phyloP scores from a whole-genome alignment of 305 asterid genomes.

The Rubia peregrina region DNA sequence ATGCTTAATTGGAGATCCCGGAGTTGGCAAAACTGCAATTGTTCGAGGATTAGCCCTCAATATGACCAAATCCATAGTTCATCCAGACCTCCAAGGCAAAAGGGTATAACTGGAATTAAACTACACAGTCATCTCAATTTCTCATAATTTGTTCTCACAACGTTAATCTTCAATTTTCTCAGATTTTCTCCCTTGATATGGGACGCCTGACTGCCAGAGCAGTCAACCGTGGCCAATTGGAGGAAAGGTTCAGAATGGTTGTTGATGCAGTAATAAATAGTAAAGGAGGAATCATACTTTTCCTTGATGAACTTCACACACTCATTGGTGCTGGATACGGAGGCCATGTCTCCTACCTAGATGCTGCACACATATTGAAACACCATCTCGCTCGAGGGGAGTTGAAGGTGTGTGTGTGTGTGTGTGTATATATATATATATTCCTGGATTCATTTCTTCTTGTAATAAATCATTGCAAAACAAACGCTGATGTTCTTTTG shows the following conservation, averaged over 20 bases:
- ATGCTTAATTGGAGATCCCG: conserved; percentile 35
- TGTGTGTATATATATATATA: not conserved
- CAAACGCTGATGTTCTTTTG: not conserved
- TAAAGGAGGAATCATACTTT: conserved; percentile 24
- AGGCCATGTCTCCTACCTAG: conserved; percentile 12
- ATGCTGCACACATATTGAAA: conserved; percentile 33
- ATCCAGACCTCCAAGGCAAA: conserved; percentile 16
- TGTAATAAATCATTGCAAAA: not conserved
- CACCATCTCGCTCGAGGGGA: conserved; percentile 37
- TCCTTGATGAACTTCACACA: conserved; percentile 36
- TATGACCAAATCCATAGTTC: conserved; percentile 20
- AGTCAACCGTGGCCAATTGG: conserved; percentile 31
- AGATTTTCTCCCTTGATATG: conserved; percentile 32
- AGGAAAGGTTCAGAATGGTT: conserved; percentile 20
- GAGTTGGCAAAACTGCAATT: conserved; percentile 39
- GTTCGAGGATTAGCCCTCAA: conserved; percentile 28
- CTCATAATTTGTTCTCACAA: not conserved
- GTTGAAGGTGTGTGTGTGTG: conserved; percentile 10
- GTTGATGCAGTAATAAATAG: conserved; percentile 26
- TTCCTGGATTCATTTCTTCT: not conserved
- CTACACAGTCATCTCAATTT: not conserved
- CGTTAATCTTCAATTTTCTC: not conserved
- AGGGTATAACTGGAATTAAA: conserved; percentile 16
- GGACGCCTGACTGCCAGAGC: conserved; percentile 32
- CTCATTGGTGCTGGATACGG: conserved; percentile 31